Conservation (phyloP, 805 yeast species). For the Cyberlindnera mycetangii region DNA sequence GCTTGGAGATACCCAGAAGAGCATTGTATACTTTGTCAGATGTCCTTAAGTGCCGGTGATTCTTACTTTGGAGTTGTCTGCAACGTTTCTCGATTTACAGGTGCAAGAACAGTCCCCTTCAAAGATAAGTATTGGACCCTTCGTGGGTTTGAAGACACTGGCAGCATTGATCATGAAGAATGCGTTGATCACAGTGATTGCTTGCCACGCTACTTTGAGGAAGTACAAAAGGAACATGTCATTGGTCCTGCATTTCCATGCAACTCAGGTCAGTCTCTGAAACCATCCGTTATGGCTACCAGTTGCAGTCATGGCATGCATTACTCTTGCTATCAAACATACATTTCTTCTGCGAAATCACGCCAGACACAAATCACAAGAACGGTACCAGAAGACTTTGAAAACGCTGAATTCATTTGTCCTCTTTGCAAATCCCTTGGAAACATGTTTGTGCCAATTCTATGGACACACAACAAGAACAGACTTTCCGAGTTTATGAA, state of each 20-base stretch:
- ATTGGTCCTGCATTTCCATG: slow-evolving; percentile 68
- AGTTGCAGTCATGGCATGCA: slow-evolving; percentile 97
- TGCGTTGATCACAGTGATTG: slow-evolving; percentile 25
- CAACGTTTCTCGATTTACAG: slow-evolving; percentile 54
- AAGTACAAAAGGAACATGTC: slow-evolving; percentile 37
- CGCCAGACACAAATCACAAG: slow-evolving; percentile 74
- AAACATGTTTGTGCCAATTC: slow-evolving; percentile 77
- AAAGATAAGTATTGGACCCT: slow-evolving; percentile 61
- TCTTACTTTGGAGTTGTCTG: slow-evolving; percentile 70
- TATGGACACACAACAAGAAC: slow-evolving; percentile 51
- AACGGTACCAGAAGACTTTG: slow-evolving; percentile 72
- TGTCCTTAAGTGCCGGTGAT: slow-evolving; percentile 61
- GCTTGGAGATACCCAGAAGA: slow-evolving; percentile 68
- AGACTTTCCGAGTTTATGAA: slow-evolving; percentile 12
- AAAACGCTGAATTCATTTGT: slow-evolving; percentile 74
- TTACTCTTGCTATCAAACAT: slow-evolving; percentile 67
- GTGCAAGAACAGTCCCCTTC: slow-evolving; percentile 62
- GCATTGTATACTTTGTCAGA: slow-evolving; percentile 79
- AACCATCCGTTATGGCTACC: slow-evolving; percentile 37
- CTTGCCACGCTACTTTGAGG: slow-evolving; percentile 39
- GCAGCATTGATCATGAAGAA: slow-evolving; percentile 17
- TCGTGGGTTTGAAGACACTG: slow-evolving; percentile 53
- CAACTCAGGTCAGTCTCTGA: slow-evolving; percentile 30
- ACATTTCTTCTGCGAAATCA: slow-evolving; percentile 50
- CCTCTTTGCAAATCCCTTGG: slow-evolving; percentile 88